These are phyloP conservation scores for Aspergillus campestris DNA, from an alignment of 495 filamentous ascomycete species.

Conservation along the genomic window DNA sequence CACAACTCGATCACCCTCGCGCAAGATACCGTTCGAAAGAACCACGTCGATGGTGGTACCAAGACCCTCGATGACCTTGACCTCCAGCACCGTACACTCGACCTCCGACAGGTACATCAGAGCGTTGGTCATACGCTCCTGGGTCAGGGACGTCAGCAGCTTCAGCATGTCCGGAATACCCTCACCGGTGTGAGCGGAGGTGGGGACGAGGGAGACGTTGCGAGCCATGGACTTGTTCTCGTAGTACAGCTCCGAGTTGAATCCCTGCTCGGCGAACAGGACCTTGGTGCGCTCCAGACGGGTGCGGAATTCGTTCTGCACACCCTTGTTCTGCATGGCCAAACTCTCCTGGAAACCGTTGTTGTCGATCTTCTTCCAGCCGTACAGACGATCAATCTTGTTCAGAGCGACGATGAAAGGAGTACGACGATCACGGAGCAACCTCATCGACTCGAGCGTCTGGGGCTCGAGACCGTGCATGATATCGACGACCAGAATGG, in stretches of 20 bases:
- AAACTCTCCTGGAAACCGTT: slow-evolving; percentile 95
- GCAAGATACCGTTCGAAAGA: slow-evolving; percentile 88
- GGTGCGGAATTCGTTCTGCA: slow-evolving; percentile 90
- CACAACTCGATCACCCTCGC: slow-evolving; percentile 90
- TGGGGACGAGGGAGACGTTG: slow-evolving; percentile 90
- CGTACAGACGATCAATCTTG: slow-evolving; percentile 99
- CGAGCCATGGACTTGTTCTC: slow-evolving; percentile 96
- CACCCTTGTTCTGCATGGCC: slow-evolving; percentile 80
- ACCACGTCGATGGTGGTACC: slow-evolving; percentile 99
- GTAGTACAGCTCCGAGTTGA: slow-evolving; percentile 94
- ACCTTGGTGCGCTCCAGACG: slow-evolving; percentile 86
- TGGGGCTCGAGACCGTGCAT: slow-evolving; percentile 99
- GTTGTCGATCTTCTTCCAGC: slow-evolving; percentile 96
- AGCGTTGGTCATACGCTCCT: slow-evolving; percentile 95
- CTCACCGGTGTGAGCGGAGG: slow-evolving; percentile 94
- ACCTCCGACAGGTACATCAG: slow-evolving; percentile 98
- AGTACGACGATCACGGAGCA: slow-evolving; percentile 88
- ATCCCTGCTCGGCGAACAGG: slow-evolving; percentile 89
- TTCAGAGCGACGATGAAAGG: slow-evolving; percentile 99
- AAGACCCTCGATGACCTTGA: slow-evolving; percentile 97
- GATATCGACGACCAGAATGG: slow-evolving; percentile 98
- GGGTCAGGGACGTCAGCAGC: slow-evolving; percentile 80
- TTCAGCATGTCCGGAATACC: slow-evolving; percentile 99
- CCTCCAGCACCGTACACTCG: slow-evolving; percentile 95
- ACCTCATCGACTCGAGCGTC: slow-evolving; percentile 92